A percentile compares a stretch with the other conserved stretches of the same genome.
Evolutionary conservation across 2,329 filamentous ascomycete species (phyloP).

Genomic region (Ophiostoma australiae): DNA sequence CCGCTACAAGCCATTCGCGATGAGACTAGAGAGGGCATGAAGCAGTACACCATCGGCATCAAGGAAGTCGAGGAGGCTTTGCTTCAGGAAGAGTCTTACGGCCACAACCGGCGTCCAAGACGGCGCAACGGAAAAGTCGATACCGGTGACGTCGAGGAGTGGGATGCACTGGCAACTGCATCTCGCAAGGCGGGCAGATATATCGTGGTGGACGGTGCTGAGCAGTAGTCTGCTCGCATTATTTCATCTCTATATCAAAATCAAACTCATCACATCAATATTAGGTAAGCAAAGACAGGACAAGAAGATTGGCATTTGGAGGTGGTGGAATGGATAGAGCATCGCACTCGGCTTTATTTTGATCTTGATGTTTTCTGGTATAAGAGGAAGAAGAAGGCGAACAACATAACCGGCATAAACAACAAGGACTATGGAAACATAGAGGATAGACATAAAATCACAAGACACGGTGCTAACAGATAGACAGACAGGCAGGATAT

Average conservation of each 20-base stretch:
- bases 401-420: neutral
- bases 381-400: neutral
- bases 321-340: neutral
- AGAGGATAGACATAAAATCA: neutral
- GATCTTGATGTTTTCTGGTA: neutral
- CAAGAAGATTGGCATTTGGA: neutral
- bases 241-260: no score
- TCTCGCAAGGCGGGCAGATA: conserved; percentile 63
- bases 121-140: conserved; percentile 32
- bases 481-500: neutral
- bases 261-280: neutral
- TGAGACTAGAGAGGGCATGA: conserved; percentile 57
- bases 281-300: neutral
- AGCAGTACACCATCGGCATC: conserved; percentile 56
- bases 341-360: neutral
- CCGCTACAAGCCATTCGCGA: conserved; percentile 78
- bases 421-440: neutral
- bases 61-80: conserved; percentile 54
- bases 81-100: conserved; percentile 55
- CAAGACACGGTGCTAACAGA: neutral
- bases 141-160: conserved; percentile 52
- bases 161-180: conserved; percentile 66
- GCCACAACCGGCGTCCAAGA: conserved; percentile 47
- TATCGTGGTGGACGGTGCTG: conserved; percentile 65
- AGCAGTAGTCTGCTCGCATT: conserved; percentile 8